Base-by-base conservation (phyloP, 2,329 filamentous ascomycete genomes). In the Chrysosphaeria jannelii region DNA sequence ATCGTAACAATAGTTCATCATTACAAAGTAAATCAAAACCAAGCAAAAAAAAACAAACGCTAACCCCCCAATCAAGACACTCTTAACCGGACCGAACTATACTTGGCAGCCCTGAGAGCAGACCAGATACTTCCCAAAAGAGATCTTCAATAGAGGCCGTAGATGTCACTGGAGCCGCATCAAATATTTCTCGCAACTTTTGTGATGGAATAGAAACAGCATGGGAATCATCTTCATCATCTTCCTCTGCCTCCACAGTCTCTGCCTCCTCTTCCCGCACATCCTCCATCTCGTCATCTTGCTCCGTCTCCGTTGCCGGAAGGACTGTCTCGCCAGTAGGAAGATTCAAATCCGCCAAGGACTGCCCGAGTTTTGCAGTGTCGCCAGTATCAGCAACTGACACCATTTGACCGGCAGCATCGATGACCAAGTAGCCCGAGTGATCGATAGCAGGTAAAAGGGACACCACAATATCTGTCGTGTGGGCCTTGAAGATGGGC, bases 401-500 rank as follows among this genome's bases (percentile, higher is more conserved):
- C 45, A 62, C 64, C 19, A 89, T 50, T 35, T 72, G 67, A 9
- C 75, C 74, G 1, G 60, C 52, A n/a, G 67, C 55, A 38, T 89
- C 76, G 5, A 90, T 43, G 7, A 68, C 46, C 19, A 85, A 47
- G 39, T 75, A 90, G 4, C 76, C 75, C 21, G 60, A 63, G 2
- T 62, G 58, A 11, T 52, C 53, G 8, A 55, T 48, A 11, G 60
- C 53, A 3, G 72, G 54, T 3, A 75, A 46, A 2, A 90, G 43
- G 8, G 67, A 62, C 12, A 69, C 59, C 8, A 76, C 57, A 12
- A 60, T 45, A 27, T 54, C 50, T 3, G 57, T 47, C 7, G 58
- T 55, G 14, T 46, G 48, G 29, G 60, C 48, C 34, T 63, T 45
- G 19, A 63, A 54, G 16, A 72, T 41, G 8, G 67, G 56, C 25